phyloP scores from a whole-genome alignment of 2,329 filamentous ascomycete genomes.

The Fusarium multiceps region DNA sequence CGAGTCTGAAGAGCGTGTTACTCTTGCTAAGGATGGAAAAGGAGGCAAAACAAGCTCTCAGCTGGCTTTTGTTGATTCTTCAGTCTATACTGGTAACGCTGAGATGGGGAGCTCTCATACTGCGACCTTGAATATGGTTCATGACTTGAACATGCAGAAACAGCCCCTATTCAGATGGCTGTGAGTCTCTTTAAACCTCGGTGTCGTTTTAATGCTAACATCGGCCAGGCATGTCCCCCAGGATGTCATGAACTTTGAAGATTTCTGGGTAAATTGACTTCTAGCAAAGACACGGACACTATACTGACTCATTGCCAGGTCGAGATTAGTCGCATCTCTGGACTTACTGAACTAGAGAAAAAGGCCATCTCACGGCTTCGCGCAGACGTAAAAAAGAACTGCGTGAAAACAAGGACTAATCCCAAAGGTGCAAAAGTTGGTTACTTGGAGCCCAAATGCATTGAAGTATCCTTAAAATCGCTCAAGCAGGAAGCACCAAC shows the following conservation, averaged over 20 bases:
- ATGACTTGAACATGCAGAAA: constrained; percentile 48
- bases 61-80: constrained; percentile 48
- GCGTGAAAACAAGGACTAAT: constrained; percentile 53
- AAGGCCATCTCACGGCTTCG: constrained; percentile 52
- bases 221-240: constrained; percentile 52
- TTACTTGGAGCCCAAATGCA: constrained; percentile 55
- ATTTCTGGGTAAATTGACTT: constrained; percentile 51
- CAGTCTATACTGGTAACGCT: constrained; percentile 54
- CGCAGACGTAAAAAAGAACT: constrained; percentile 52
- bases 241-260: constrained; percentile 56
- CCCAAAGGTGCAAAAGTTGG: constrained; percentile 54
- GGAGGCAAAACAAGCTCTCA: constrained; percentile 20
- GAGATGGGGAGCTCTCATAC: constrained; percentile 52
- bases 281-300: not conserved
- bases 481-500: constrained; percentile 33
- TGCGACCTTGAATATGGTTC: constrained; percentile 51
- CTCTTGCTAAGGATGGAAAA: constrained; percentile 26
- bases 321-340: constrained; percentile 50
- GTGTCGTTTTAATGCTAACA: constrained; percentile 22
- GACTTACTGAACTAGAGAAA: constrained; percentile 51
- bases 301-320: constrained; percentile 38
- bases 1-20: constrained; percentile 41
- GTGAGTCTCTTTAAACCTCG: constrained; percentile 34
- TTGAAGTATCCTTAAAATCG: constrained; percentile 52
- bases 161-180: constrained; percentile 58